Evolutionary conservation across 2,329 filamentous ascomycete species (phyloP).

Genomic region (Colletotrichum tropicicola): DNA sequence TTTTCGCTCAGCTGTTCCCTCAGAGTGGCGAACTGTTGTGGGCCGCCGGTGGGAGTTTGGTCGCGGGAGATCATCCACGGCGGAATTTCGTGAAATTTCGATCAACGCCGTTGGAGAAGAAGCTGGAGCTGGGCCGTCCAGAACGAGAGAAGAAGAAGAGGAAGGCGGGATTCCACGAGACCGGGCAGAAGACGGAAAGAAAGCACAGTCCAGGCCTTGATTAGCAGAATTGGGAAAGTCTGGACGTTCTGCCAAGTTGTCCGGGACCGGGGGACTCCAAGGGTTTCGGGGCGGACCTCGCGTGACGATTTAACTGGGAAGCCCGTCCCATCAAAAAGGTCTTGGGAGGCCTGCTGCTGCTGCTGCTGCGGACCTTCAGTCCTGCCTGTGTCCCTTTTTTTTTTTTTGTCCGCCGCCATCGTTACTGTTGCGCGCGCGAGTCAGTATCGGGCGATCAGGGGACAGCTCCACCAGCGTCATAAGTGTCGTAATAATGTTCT

Average conservation of each 20-base stretch:
- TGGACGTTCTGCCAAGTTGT: neutral
- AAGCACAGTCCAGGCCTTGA: neutral
- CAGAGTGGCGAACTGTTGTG: neutral
- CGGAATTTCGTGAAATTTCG: neutral
- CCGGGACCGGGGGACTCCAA: neutral
- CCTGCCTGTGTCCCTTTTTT: neutral
- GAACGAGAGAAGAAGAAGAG: neutral
- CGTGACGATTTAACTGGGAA: neutral
- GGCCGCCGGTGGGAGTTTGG: neutral
- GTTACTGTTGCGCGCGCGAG: slow-evolving; percentile 2
- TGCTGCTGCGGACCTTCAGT: neutral
- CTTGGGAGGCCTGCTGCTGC: slow-evolving; percentile 12
- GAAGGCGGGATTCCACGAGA: too few species aligned
- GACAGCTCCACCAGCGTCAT: slow-evolving; percentile 22
- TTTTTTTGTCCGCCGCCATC: neutral
- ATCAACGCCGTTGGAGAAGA: neutral
- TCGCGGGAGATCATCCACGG: slow-evolving; percentile 4
- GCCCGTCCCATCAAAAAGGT: neutral
- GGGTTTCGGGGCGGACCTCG: neutral
- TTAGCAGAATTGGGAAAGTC: neutral
- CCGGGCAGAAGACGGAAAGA: neutral
- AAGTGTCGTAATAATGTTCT: slow-evolving; percentile 21
- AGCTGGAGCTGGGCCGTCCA: neutral
- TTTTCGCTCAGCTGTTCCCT: neutral
- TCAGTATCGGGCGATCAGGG: slow-evolving; percentile 23